Percentiles rank a stretch among this genome's conserved stretches.
These are phyloP conservation scores for Rubus idaeus DNA, from an alignment of 306 rosid genomes.

Conservation along the genomic window DNA sequence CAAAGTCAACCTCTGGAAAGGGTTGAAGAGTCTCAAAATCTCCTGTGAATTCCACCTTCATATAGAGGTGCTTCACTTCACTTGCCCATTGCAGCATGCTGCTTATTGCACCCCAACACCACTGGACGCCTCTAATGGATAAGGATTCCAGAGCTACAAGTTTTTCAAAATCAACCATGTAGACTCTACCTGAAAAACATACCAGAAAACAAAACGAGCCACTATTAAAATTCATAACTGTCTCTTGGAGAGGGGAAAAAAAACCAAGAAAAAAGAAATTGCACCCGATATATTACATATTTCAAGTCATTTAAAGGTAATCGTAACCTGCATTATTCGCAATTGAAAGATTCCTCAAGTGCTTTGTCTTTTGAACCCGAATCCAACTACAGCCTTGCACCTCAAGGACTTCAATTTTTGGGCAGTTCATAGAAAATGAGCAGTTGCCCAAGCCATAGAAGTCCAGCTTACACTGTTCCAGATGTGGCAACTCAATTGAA, in stretches of 20 bases:
- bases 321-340: conserved; percentile 72
- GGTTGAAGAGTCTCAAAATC: conserved; percentile 81
- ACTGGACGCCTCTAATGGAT: conserved; percentile 80
- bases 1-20: conserved; percentile 92
- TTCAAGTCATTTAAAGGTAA: conserved; percentile 3
- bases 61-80: conserved; percentile 82
- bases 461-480: conserved; percentile 82
- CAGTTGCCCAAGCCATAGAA: conserved; percentile 81
- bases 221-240: background rate
- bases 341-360: conserved; percentile 66
- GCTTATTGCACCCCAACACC: conserved; percentile 94
- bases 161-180: conserved; percentile 82
- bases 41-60: conserved; percentile 97
- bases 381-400: conserved; percentile 98
- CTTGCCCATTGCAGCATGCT: conserved; percentile 77
- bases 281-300: background rate
- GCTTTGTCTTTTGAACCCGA: conserved; percentile 56
- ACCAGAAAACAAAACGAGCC: conserved; percentile 1
- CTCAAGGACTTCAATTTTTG: conserved; percentile 74
- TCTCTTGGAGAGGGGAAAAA: background rate
- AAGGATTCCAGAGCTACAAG: conserved; percentile 72
- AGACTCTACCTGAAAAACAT: conserved; percentile 68
- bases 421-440: conserved; percentile 58
- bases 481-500: conserved; percentile 58
- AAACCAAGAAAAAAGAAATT: background rate